A percentile compares a stretch with the other conserved stretches of the same genome.
Evolutionary conservation across 2,329 filamentous ascomycete genomes (phyloP).

Genomic region (Aphanocladium album): DNA sequence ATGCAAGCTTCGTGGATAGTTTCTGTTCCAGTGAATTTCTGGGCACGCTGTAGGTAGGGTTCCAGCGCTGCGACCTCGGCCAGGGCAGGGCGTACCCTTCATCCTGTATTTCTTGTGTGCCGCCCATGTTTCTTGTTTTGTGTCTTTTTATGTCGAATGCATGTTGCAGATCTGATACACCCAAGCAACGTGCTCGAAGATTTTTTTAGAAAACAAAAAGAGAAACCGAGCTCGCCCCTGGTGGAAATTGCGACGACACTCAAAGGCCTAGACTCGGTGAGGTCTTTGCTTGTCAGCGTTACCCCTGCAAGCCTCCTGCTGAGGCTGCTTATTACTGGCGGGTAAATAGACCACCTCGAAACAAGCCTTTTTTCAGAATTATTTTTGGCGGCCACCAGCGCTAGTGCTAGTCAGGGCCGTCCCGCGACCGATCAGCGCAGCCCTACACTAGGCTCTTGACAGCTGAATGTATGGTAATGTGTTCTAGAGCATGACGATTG

Average conservation of each 20-base stretch:
- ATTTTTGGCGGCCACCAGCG: neutral
- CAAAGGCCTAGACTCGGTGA: neutral
- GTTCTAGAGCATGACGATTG: no score
- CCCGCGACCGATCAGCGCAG: neutral
- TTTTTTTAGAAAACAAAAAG: neutral
- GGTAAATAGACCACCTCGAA: neutral
- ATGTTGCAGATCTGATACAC: no score
- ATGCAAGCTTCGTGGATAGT: neutral
- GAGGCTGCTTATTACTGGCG: neutral
- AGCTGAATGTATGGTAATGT: neutral
- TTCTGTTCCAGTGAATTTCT: constrained; percentile 17
- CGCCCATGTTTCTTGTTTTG: neutral
- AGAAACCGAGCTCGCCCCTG: neutral
- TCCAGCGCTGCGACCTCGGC: constrained; percentile 22
- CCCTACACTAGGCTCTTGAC: neutral
- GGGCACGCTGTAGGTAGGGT: constrained; percentile 22
- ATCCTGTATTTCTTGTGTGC: neutral
- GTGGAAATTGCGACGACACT: neutral
- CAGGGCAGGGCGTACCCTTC: constrained; percentile 19
- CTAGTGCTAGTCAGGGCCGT: neutral
- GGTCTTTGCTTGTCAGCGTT: neutral
- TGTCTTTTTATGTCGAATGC: neutral
- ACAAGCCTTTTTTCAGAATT: neutral
- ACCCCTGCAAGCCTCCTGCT: neutral
- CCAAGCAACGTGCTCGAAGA: no score